A percentile compares a stretch with the other conserved stretches of the same genome.
phyloP scores from a whole-genome alignment of 306 rosid species.

The Vigna radiata region DNA sequence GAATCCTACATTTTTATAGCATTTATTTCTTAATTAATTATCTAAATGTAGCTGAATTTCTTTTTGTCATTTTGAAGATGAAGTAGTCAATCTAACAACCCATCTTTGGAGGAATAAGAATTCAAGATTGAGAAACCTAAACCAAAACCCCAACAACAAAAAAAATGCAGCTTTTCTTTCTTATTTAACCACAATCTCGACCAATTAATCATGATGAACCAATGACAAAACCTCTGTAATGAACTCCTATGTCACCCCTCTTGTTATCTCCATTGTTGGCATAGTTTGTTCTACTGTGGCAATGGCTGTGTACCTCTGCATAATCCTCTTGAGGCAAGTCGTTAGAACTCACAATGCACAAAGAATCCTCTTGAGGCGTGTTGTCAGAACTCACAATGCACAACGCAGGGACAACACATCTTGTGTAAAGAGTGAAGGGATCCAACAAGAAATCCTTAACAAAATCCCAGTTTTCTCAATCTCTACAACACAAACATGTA shows the following conservation, averaged over 20 bases:
- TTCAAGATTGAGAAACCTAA: background rate
- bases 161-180: background rate
- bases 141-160: background rate
- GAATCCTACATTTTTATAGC: too few species aligned
- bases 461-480: constrained; percentile 52
- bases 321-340: constrained; percentile 41
- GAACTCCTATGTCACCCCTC: constrained; percentile 48
- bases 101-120: constrained; percentile 38
- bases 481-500: constrained; percentile 2
- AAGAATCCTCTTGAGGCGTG: constrained; percentile 36
- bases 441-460: constrained; percentile 44
- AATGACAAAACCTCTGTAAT: background rate
- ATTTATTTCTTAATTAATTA: background rate
- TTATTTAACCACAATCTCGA: constrained; percentile 26
- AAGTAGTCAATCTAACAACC: constrained; percentile 48
- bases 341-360: background rate
- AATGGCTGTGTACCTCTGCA: constrained; percentile 47
- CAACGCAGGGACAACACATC: background rate
- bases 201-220: background rate
- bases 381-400: constrained; percentile 10
- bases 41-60: too few species aligned
- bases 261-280: constrained; percentile 52
- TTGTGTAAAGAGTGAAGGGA: constrained; percentile 12
- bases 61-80: constrained; percentile 17
- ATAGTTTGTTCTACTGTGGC: constrained; percentile 44